Evolutionary conservation across 2,329 filamentous ascomycete species (phyloP), one percentile per base, ranked within the genome.

Genomic region (Colletotrichum brevisporum): DNA sequence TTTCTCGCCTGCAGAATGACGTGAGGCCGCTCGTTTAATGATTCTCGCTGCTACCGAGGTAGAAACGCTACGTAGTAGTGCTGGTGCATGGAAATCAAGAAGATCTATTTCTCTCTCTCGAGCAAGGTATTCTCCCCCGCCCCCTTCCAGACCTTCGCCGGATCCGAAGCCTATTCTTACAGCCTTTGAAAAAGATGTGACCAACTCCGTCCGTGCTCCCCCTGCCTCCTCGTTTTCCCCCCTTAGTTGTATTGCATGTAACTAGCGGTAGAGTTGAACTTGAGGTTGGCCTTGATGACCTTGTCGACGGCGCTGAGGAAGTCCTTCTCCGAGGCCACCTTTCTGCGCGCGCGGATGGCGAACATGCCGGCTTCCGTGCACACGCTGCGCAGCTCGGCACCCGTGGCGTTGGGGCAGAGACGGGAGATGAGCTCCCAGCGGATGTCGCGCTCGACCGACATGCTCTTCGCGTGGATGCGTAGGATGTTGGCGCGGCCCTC

Each of bases 331-430:
- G 95, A 95, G 0, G 96, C 96, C 16, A 99, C 94, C 92, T 99
- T 99, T 84, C 96, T 91, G 80, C 96, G 86, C 45, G 94, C 94
- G 54, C 96, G 90, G 73, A 99, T 98, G 70, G 96, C 96, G 78
- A 97, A 99, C 95, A 99, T 98, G 74, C 96, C 96, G 1, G 96
- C 95, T 83, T 99, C 96, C 9, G 96, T 99, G 74, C 96, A 97
- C 70, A 99, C 96, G 84, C 94, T 97, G 77, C 96, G 90, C 79
- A 99, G 84, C 83, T 99, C 96, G 58, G 96, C 96, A 84, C 96
- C 96, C 1, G 96, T 99, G 61, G 95, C 93, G 83, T 99, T 99
- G 74, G 96, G 96, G 84, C 96, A 99, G 72, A 99, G 88, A 75
- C 96, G 92, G 21, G 95, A 98, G 78, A 99, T 98, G 73, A 99